Percentiles rank a stretch among this genome's conserved stretches.
These are phyloP conservation scores for Curvularia verruculosa DNA, from an alignment of 2,329 filamentous ascomycete species.

Conservation along the genomic window DNA sequence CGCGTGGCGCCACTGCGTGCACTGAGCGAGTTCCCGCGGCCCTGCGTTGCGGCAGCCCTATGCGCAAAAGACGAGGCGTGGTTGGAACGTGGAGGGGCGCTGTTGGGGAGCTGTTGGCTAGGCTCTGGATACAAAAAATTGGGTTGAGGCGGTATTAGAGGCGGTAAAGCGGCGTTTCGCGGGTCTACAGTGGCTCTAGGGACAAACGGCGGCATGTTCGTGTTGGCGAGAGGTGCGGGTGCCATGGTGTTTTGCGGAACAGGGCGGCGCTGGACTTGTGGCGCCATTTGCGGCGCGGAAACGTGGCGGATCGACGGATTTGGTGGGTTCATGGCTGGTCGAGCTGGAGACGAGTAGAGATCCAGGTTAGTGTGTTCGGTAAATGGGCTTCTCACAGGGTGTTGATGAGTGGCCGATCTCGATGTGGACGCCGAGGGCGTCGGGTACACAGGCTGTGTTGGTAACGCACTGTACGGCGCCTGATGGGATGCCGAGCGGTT, in stretches of 20 bases:
- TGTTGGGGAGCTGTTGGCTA: conserved; percentile 19
- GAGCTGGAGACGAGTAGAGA: conserved; percentile 30
- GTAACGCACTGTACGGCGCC: conserved; percentile 12
- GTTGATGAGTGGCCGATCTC: conserved; percentile 12
- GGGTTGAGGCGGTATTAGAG: conserved; percentile 17
- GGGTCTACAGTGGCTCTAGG: neutral
- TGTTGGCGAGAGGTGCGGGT: conserved; percentile 15
- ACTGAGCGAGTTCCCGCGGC: conserved; percentile 1
- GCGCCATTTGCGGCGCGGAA: conserved; percentile 31
- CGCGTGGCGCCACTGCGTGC: neutral
- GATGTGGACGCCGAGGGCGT: conserved; percentile 3
- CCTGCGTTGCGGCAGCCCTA: neutral
- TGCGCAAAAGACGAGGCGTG: neutral
- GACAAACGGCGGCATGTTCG: conserved; percentile 16
- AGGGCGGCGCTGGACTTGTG: conserved; percentile 26
- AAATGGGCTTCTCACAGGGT: conserved; percentile 20
- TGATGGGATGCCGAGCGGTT: conserved; percentile 21
- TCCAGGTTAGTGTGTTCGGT: conserved; percentile 30
- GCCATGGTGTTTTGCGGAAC: conserved; percentile 3
- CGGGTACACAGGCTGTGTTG: conserved; percentile 13
- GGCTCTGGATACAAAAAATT: neutral
- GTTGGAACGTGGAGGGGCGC: conserved; percentile 26
- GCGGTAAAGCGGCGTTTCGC: conserved; percentile 18
- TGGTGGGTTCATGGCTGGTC: conserved; percentile 18
- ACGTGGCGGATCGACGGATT: conserved; percentile 24